These are phyloP conservation scores for Hypocrella siamensis DNA, from an alignment of 2,329 filamentous ascomycete species.

Conservation along the genomic window DNA sequence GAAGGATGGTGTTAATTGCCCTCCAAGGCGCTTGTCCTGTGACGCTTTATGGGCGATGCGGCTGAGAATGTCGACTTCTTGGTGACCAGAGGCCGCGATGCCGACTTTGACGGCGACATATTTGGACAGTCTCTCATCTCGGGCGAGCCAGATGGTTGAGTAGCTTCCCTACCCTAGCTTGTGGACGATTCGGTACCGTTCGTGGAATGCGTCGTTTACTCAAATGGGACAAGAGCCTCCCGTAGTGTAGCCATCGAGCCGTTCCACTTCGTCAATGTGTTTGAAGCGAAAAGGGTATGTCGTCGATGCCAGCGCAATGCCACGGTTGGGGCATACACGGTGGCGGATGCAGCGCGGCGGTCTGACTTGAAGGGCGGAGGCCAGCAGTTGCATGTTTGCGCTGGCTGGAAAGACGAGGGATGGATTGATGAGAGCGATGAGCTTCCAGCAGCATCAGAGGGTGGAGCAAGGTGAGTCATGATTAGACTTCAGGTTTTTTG, in stretches of 20 bases:
- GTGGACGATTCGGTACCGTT: constrained; percentile 1
- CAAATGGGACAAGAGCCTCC: not conserved
- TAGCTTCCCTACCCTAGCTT: constrained; percentile 9
- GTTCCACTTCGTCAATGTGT: not conserved
- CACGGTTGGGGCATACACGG: too few species aligned
- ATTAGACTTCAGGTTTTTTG: too few species aligned
- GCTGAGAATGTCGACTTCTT: not conserved
- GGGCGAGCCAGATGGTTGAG: constrained; percentile 11
- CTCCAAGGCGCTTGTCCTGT: not conserved
- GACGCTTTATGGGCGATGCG: too few species aligned
- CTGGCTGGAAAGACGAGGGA: too few species aligned
- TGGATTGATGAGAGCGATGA: too few species aligned
- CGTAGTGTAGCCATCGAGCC: not conserved
- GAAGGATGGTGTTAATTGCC: constrained; percentile 6
- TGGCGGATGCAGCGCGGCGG: too few species aligned
- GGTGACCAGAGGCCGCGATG: constrained; percentile 7
- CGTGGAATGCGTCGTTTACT: not conserved
- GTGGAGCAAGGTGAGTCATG: too few species aligned
- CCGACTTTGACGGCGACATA: constrained; percentile 10
- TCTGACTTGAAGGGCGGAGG: too few species aligned
- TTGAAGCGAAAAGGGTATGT: too few species aligned
- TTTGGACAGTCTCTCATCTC: constrained; percentile 9
- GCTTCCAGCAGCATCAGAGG: too few species aligned
- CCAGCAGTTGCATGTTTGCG: too few species aligned
- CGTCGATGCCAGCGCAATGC: too few species aligned